Conservation (phyloP, 2,329 filamentous ascomycete species). For the Paracorniculantispora psalliotae region DNA sequence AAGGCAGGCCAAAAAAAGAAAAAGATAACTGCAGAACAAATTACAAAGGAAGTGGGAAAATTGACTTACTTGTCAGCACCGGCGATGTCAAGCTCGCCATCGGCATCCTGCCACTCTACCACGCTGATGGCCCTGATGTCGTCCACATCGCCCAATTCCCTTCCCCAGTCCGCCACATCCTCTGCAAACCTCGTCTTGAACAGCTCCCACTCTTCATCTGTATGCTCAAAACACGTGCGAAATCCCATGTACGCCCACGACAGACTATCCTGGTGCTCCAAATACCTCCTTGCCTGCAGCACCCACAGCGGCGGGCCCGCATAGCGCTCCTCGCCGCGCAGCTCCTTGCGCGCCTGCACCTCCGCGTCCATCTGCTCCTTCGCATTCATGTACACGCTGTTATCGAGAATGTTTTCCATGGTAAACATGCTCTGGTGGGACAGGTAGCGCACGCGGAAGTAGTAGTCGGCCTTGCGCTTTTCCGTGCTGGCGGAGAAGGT, state of each 20-base stretch:
- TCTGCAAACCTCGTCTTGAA: slow-evolving; percentile 24
- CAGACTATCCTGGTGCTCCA: slow-evolving; percentile 12
- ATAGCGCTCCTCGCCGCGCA: slow-evolving; percentile 14
- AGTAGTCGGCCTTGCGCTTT: slow-evolving; percentile 13
- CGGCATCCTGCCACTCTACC: slow-evolving; percentile 22
- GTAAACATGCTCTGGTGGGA: slow-evolving; percentile 7
- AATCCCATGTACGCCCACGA: slow-evolving; percentile 21
- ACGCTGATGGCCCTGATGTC: slow-evolving; percentile 16
- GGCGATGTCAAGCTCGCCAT: slow-evolving; percentile 18
- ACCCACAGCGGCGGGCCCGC: slow-evolving; percentile 4
- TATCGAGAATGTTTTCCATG: not conserved
- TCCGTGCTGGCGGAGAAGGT: not conserved
- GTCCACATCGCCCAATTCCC: slow-evolving; percentile 9
- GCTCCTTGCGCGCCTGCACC: slow-evolving; percentile 10
- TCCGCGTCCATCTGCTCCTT: slow-evolving; percentile 3
- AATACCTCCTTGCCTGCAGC: not conserved
- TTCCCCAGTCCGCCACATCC: slow-evolving; percentile 23
- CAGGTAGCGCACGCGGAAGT: slow-evolving; percentile 14
- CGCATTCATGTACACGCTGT: not conserved
- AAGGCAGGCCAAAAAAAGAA: too few relatives aligned
- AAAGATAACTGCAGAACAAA: not conserved
- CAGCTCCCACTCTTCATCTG: slow-evolving; percentile 20
- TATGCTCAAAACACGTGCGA: slow-evolving; percentile 18
- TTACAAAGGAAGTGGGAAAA: not conserved
- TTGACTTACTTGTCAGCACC: slow-evolving; percentile 19